These are phyloP conservation scores for Pulveroboletus frians DNA, from an alignment of 768 basidiomycete genomes.

Conservation along the genomic window DNA sequence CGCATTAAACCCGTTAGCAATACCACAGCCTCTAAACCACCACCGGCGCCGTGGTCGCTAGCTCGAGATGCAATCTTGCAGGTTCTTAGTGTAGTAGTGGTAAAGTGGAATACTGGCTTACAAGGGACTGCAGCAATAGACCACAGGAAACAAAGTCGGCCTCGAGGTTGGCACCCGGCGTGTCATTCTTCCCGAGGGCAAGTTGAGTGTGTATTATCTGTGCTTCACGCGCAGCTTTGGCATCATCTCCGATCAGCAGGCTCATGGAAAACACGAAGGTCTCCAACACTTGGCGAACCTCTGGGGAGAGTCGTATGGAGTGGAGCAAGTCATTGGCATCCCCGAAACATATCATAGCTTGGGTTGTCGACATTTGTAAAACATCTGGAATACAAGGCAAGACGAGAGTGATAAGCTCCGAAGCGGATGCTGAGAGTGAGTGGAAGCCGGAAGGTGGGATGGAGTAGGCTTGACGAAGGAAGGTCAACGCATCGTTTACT, in stretches of 20 bases:
- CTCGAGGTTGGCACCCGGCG: constrained; percentile 53
- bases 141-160: constrained; percentile 62
- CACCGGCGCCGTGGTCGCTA: constrained; percentile 59
- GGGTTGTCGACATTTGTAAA: constrained; percentile 55
- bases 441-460: constrained; percentile 50
- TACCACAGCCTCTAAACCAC: constrained; percentile 45
- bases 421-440: constrained; percentile 51
- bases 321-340: constrained; percentile 54
- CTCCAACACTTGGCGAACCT: constrained; percentile 55
- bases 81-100: background rate
- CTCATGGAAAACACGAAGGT: constrained; percentile 54
- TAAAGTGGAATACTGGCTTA: constrained; percentile 28
- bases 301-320: constrained; percentile 46
- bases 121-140: constrained; percentile 57
- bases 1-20: constrained; percentile 52
- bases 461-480: constrained; percentile 54
- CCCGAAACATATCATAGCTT: constrained; percentile 45
- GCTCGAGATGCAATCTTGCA: constrained; percentile 54
- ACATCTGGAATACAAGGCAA: constrained; percentile 57
- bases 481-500: constrained; percentile 54
- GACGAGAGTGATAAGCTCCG: constrained; percentile 59
- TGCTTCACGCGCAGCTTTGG: constrained; percentile 62
- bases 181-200: constrained; percentile 52
- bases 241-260: constrained; percentile 62
- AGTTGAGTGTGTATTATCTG: constrained; percentile 68